A percentile compares a stretch with the other conserved stretches of the same genome.
Conservation (phyloP, 2,329 filamentous ascomycete genomes). For the Ophiosphaerella korrae region DNA sequence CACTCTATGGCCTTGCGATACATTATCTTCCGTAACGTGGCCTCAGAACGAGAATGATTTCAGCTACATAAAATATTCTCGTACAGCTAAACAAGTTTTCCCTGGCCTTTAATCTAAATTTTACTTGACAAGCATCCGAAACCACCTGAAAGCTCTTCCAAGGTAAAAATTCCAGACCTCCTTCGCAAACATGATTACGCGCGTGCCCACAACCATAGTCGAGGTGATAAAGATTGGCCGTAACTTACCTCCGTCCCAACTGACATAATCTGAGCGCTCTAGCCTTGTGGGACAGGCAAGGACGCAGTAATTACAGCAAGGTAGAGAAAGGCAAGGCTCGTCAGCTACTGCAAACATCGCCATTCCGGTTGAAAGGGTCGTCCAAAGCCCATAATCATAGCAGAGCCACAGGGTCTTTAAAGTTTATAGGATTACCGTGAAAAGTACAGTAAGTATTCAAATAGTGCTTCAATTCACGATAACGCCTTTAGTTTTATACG, state of each 20-base stretch:
- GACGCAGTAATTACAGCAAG: conserved; percentile 1
- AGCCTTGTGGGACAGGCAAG: not conserved
- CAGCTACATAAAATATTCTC: conserved; percentile 1
- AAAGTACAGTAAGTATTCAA: too few species aligned
- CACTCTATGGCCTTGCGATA: conserved; percentile 3
- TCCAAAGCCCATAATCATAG: too few species aligned
- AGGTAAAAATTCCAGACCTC: not conserved
- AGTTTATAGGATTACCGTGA: too few species aligned
- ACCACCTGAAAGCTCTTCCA: not conserved
- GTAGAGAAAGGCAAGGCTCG: conserved; percentile 1
- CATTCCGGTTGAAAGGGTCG: not conserved
- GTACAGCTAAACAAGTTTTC: too few species aligned
- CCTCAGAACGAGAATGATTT: conserved; percentile 4
- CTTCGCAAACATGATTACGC: not conserved
- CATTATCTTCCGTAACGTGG: not conserved
- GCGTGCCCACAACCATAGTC: not conserved
- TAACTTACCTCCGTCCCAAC: not conserved
- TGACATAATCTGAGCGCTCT: not conserved
- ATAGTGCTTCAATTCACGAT: too few species aligned
- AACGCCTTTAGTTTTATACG: too few species aligned
- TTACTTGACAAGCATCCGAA: not conserved
- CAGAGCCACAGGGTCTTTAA: too few species aligned
- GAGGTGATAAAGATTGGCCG: conserved; percentile 3
- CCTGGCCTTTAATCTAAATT: too few species aligned
- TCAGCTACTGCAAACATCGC: not conserved